These are phyloP conservation scores for Yarrowia sp. DNA, from an alignment of 805 yeast genomes.

Conservation along the genomic window DNA sequence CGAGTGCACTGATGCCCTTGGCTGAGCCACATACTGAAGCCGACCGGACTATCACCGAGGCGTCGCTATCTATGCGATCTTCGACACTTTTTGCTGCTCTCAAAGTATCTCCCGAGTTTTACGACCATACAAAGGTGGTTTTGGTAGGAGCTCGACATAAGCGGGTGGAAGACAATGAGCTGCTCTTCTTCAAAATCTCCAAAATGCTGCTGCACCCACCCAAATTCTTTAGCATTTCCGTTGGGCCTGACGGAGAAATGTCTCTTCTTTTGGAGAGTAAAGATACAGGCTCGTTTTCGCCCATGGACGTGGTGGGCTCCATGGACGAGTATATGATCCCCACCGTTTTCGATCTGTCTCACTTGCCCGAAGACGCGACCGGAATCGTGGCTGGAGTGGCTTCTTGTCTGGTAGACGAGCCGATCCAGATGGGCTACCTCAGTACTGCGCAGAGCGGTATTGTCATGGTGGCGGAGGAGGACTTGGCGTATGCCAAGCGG, in stretches of 20 bases:
- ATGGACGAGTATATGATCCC: conserved; percentile 58
- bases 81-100: conserved; percentile 32
- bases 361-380: conserved; percentile 56
- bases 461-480: conserved; percentile 57
- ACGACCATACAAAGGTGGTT: conserved; percentile 44
- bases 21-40: not conserved
- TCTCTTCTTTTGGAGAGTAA: conserved; percentile 36
- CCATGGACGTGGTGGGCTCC: conserved; percentile 55
- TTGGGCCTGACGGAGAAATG: conserved; percentile 36
- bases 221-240: conserved; percentile 33
- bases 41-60: conserved; percentile 7
- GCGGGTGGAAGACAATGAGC: conserved; percentile 44
- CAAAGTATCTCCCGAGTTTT: conserved; percentile 48
- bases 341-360: conserved; percentile 51
- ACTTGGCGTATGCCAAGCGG: conserved; percentile 31
- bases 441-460: conserved; percentile 61
- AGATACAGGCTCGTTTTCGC: conserved; percentile 43
- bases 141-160: conserved; percentile 61
- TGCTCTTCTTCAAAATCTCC: conserved; percentile 40
- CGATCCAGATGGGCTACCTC: conserved; percentile 53
- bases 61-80: not conserved
- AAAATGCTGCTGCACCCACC: conserved; percentile 40
- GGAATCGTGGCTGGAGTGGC: conserved; percentile 71
- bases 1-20: conserved; percentile 13
- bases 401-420: conserved; percentile 44